Evolutionary conservation across 2,329 filamentous ascomycete genomes (phyloP), one percentile per base, ranked within the genome.

Genomic region (Myotisia sp.): DNA sequence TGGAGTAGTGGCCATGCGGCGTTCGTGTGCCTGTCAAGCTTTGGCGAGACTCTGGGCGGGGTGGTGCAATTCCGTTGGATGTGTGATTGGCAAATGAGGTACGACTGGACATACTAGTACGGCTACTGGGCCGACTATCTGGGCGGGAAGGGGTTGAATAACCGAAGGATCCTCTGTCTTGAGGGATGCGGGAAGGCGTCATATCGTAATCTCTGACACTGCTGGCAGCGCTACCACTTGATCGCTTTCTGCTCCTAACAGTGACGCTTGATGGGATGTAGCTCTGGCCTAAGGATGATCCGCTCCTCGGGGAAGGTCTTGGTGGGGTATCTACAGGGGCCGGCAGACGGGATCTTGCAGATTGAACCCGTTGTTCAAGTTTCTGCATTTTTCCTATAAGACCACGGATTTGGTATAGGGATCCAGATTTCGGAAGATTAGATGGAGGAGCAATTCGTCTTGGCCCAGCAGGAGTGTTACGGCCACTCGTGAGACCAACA

Each of bases 381-480:
- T 84, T 82, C 58, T 94, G 84, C 85, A 95, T 94, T 60, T 95
- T 90, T 18, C 84, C 86, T 38, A 92, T 93, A 44, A 98, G 75
- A 19, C 79, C 80, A 43, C 87, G 83, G 50, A 98, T 92, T 54
- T 98, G 90, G 44, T 81, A 80, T 32, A 98, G 72, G 2, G 90
- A 95, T 42, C 71, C 69, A 19, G 74, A 42, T 26, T 36, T 42
- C 13, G 37, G 37, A 7, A 40, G 36, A 35, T 39, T 39, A 45
- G 43, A 42, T 34, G 47, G 21, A 37, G 39, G 13, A 36, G 42
- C 26, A 27, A 37, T 38, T 21, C 52, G 54, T 21, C 59, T 56
- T 33, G 55, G 53, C 16, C 53, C 49, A 4, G 64, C 64, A 7
- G 67, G 62, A 18, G 61, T 65, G 10, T 60, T 54, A 29, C 61